A percentile compares a stretch with the other conserved stretches of the same genome.
These are phyloP conservation scores for Pseudohalonectria lignicola DNA, from an alignment of 2,329 filamentous ascomycete species.

Conservation along the genomic window DNA sequence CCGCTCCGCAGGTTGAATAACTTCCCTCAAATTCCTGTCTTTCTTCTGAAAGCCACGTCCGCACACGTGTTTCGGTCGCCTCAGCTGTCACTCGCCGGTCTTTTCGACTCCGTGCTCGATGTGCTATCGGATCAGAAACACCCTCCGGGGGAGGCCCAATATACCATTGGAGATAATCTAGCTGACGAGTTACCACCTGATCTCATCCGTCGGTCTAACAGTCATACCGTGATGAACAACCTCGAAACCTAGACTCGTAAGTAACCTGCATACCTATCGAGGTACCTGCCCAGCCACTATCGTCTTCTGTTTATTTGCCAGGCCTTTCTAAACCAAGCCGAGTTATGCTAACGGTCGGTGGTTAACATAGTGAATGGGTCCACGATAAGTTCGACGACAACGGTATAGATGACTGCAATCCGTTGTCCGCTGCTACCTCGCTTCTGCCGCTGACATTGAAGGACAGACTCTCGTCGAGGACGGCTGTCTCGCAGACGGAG, in stretches of 20 bases:
- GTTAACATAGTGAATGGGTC: slow-evolving; percentile 66
- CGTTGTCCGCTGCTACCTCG: not conserved
- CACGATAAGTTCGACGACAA: slow-evolving; percentile 81
- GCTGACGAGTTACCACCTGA: no score
- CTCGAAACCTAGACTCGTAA: slow-evolving; percentile 61
- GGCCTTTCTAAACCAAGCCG: no score
- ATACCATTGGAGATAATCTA: not conserved
- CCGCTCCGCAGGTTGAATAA: slow-evolving; percentile 7
- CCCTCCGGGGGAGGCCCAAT: no score
- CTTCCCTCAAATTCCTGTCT: slow-evolving; percentile 9
- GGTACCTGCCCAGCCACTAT: not conserved
- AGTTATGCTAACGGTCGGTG: no score
- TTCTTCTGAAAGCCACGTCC: not conserved
- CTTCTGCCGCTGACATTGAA: not conserved
- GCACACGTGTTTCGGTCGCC: no score
- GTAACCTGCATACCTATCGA: slow-evolving; percentile 14
- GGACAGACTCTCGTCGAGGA: slow-evolving; percentile 1
- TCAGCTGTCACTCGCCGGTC: no score
- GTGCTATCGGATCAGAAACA: no score
- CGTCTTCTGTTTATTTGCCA: not conserved
- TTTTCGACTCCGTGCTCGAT: no score
- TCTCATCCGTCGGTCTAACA: no score
- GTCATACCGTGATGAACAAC: slow-evolving; percentile 50
- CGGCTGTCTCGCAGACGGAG: not conserved
- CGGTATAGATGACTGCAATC: slow-evolving; percentile 27